Evolutionary conservation across 768 basidiomycete species (phyloP).

Genomic region (Leccinum uliginosum): DNA sequence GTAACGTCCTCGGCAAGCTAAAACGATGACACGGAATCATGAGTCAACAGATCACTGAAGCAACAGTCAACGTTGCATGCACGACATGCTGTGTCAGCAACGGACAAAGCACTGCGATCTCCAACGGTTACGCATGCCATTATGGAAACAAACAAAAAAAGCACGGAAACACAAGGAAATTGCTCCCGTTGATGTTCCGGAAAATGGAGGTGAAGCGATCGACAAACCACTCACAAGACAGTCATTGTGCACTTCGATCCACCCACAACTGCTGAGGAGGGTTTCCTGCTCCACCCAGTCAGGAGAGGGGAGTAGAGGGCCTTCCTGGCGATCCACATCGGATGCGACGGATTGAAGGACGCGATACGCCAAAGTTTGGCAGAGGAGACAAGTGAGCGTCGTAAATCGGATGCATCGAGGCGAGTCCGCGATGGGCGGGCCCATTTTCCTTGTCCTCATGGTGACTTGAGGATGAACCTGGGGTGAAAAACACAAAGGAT

Average conservation of each 20-base stretch:
- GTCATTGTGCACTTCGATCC: conserved; percentile 65
- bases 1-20: conserved; percentile 26
- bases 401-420: conserved; percentile 55
- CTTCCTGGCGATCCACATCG: conserved; percentile 58
- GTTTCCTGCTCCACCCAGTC: conserved; percentile 76
- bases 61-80: neutral
- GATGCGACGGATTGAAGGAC: conserved; percentile 55
- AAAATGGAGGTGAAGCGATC: neutral
- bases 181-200: neutral
- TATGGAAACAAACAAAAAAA: neutral
- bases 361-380: conserved; percentile 63
- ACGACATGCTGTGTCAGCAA: conserved; percentile 6
- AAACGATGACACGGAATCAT: conserved; percentile 8
- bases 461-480: conserved; percentile 71
- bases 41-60: conserved; percentile 14
- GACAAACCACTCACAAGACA: conserved; percentile 57
- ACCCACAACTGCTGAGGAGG: conserved; percentile 63
- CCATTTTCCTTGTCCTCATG: conserved; percentile 53
- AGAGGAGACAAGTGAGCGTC: conserved; percentile 65
- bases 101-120: conserved; percentile 2
- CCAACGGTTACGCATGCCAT: neutral
- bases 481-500: conserved; percentile 9
- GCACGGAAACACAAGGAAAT: conserved; percentile 2
- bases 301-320: conserved; percentile 63
- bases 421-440: conserved; percentile 39